Evolutionary conservation across 331 rosid species (phyloP), one percentile per base, ranked within the genome.

Genomic region (Quercus lobata): DNA sequence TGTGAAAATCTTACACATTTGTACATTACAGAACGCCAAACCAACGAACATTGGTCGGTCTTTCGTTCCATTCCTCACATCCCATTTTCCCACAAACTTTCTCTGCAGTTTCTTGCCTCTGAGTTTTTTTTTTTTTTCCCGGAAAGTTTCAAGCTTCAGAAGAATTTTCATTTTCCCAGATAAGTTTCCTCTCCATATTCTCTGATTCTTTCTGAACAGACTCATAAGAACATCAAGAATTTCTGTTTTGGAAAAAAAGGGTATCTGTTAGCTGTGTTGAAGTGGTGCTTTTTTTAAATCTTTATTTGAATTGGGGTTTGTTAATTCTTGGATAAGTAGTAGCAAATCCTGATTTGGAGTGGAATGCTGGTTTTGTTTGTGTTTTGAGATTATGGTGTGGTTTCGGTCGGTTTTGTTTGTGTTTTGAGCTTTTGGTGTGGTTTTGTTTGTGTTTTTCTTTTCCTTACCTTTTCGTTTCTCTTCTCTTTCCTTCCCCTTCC

Each of bases 241-340:
- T 73, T 69, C 16, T 71, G 41, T 63, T 69, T 29, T 12, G 11
- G 21, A 32, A 55, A 65, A 37, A 32, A 55, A 24, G 44, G 56
- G 22, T 34, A 6, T 44, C 7, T 68, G 17, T 78, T 72, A 35
- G n/a, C 81, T 71, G 75, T 78, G 82, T 85, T 77, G 66, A 82
- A 76, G 76, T 82, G 74, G 77, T 78, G 24, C 24, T 22, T 22
- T 22, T 22, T 22, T 22, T 22, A 22, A 22, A 22, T 22, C 81
- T 83, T 83, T 89, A 85, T 86, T 78, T 79, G 82, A 66, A 76
- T 85, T 85, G 85, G 87, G 90, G 70, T 83, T 88, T 76, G 78
- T 77, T 73, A 54, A 46, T 18, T 69, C 17, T 70, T 73, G 80
- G 74, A 57, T 82, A 78, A 72, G 14, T 74, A 66, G 76, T 84